Base-by-base conservation (phyloP, 148 eudicot species). In the Rhododendron ovatum region DNA sequence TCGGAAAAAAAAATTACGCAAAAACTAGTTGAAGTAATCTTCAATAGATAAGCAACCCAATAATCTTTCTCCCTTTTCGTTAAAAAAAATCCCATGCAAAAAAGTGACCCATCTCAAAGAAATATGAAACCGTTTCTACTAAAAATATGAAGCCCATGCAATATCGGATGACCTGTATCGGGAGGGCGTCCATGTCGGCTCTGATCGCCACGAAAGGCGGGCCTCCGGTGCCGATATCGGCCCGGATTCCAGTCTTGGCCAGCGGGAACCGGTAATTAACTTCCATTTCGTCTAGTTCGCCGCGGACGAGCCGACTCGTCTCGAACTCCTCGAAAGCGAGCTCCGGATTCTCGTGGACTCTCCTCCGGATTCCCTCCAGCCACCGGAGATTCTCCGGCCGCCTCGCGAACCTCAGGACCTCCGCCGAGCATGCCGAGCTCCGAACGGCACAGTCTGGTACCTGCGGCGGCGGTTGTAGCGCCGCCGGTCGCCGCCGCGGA, bases 161-260 rank as follows among this genome's bases (percentile, higher is more conserved):
- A 30, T 28, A 69, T 69, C 28, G 37, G 22, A 37, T 47, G 35
- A 95, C 98, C 95, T 95, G 96, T 28, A 95, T 93, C 2, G 98
- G 95, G 41, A 94, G 88, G 51, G 98, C 98, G 84, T 95, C 98
- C 98, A 95, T 95, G 85, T 95, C 98, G 50, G 98, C 98, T 48
- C 98, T 85, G 85, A 95, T 76, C 3, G 95, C 96, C 0, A 95
- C 96, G 74, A 93, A 95, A 26, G 96, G 98, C n/a, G 98, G 93
- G 0, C 87, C 88, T 2, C 98, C 98, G 9, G 94, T 87, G 4
- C 98, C 96, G 35, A 95, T 78, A 84, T 82, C 69, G 13, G 94
- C 96, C 37, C 94, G 86, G 59, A 95, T 89, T 53, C 96, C 98
- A 0, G 98, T 95, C 17, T 28, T 67, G 0, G 96, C 98, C 61